Base-by-base conservation (phyloP, 805 yeast genomes). In the Starmerella cellae region DNA sequence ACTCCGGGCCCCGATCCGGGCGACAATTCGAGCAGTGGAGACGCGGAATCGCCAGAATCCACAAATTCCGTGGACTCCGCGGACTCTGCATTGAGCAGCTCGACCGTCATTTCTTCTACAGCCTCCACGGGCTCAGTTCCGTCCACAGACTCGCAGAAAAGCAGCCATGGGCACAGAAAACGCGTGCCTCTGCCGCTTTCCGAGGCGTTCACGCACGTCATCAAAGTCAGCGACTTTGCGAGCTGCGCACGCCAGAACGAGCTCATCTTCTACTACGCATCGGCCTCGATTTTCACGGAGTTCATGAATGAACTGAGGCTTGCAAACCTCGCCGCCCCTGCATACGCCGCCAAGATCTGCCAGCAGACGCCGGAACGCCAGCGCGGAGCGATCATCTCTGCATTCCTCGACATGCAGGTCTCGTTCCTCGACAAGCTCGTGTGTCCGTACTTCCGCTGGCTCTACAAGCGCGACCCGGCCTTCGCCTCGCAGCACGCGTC, bases 211-310 rank as follows among this genome's bases (percentile, higher is more conserved):
- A 44, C 36, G 21, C 63, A 85, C 46, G 68, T 88, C 46, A 75
- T 91, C 47, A 91, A 91, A 64, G 84, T 94, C 60, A 96, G 97
- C 2, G 98, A 91, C 63, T 84, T 91, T 36, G 82, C 95, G 22
- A 91, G 91, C 59, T 95, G 87, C 19, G 75, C 94, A 9, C 67
- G 36, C 26, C 8, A 11, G 17, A 19, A 20, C 26, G 11, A 6
- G 6, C 4, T 5, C 24, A 21, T 33, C 9, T 33, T 11, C 18
- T 33, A 13, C 26, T 4, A 9, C 16, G 10, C 24, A n/a, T 6
- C 26, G 17, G 8, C 16, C n/a, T 5, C 26, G n/a, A 21, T 33
- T 14, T 33, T 33, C 26, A 16, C 36, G 17, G 36, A 33, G 17
- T 13, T 20, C 26, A 19, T 21, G 24, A 21, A 5, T 11, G 36